phyloP scores from a whole-genome alignment of 768 basidiomycete genomes.

The Mycena chlorophos region DNA sequence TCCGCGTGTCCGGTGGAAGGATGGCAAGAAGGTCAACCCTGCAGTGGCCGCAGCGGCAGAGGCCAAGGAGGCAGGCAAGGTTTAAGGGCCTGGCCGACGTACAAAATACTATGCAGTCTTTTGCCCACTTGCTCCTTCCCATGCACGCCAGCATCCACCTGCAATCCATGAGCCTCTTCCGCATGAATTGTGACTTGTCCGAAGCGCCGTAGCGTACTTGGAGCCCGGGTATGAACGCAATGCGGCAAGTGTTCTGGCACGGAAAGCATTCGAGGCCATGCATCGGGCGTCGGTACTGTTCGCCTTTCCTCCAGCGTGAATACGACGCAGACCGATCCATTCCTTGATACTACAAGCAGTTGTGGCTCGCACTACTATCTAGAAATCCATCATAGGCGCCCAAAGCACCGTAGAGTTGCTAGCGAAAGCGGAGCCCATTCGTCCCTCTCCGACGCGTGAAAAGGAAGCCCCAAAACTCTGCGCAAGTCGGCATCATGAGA shows the following conservation, averaged over 20 bases:
- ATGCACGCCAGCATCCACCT: too few species aligned
- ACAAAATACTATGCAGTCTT: constrained; percentile 16
- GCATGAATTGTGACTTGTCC: too few species aligned
- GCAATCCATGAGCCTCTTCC: too few species aligned
- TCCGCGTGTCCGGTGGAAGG: constrained; percentile 93
- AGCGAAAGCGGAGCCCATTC: constrained; percentile 67
- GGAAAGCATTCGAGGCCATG: too few species aligned
- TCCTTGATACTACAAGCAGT: constrained; percentile 6
- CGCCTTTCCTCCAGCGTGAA: background rate
- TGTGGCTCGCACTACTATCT: constrained; percentile 76
- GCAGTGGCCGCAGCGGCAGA: constrained; percentile 93
- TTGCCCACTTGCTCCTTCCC: too few species aligned
- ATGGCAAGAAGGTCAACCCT: constrained; percentile 94
- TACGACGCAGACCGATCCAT: background rate
- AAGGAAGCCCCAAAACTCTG: constrained; percentile 36
- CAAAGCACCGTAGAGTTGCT: constrained; percentile 61
- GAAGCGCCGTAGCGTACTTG: too few species aligned
- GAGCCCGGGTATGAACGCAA: too few species aligned
- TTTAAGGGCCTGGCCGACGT: constrained; percentile 36
- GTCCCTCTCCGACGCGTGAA: constrained; percentile 48
- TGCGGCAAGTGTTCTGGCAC: too few species aligned
- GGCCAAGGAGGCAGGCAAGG: constrained; percentile 66
- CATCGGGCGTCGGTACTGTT: constrained; percentile 3
- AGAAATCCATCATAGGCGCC: constrained; percentile 66
- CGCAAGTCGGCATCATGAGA: constrained; percentile 25